phyloP scores from a whole-genome alignment of 2,329 filamentous ascomycete genomes.

The Fusarium coffeatum region DNA sequence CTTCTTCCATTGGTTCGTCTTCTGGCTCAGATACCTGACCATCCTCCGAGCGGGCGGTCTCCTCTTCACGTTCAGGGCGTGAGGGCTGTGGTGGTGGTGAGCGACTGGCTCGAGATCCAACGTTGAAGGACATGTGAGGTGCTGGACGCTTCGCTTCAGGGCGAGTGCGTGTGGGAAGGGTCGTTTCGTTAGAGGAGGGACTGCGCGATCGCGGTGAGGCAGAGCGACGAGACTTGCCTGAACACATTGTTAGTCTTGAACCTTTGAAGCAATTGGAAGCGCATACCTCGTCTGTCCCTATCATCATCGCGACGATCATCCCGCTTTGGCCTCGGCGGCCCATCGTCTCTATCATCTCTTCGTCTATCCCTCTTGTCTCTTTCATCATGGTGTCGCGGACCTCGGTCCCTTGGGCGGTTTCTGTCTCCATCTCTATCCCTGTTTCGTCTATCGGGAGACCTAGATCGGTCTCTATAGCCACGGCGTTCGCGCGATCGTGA shows the following conservation, averaged over 20 bases:
- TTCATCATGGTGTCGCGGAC: conserved; percentile 47
- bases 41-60: conserved; percentile 24
- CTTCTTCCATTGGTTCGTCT: conserved; percentile 46
- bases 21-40: conserved; percentile 27
- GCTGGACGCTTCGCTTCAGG: conserved; percentile 33
- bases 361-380: conserved; percentile 40
- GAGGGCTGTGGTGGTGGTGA: conserved; percentile 35
- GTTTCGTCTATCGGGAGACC: conserved; percentile 53
- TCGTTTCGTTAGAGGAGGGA: conserved; percentile 37
- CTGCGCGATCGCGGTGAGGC: conserved; percentile 50
- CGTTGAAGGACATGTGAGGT: conserved; percentile 53
- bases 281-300: conserved; percentile 44
- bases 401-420: conserved; percentile 49
- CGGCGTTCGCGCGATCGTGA: conserved; percentile 52
- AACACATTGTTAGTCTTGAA: conserved; percentile 15
- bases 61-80: conserved; percentile 22
- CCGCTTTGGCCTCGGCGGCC: conserved; percentile 29
- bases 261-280: not conserved
- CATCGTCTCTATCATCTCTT: conserved; percentile 45
- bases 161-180: conserved; percentile 53
- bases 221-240: conserved; percentile 52
- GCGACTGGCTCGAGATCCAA: conserved; percentile 45
- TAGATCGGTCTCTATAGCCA: conserved; percentile 51
- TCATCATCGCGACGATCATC: conserved; percentile 46
- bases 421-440: conserved; percentile 55